These are phyloP conservation scores for Apiotrichum akiyoshidainum DNA, from an alignment of 1,284 basidiomycete species.

Conservation along the genomic window DNA sequence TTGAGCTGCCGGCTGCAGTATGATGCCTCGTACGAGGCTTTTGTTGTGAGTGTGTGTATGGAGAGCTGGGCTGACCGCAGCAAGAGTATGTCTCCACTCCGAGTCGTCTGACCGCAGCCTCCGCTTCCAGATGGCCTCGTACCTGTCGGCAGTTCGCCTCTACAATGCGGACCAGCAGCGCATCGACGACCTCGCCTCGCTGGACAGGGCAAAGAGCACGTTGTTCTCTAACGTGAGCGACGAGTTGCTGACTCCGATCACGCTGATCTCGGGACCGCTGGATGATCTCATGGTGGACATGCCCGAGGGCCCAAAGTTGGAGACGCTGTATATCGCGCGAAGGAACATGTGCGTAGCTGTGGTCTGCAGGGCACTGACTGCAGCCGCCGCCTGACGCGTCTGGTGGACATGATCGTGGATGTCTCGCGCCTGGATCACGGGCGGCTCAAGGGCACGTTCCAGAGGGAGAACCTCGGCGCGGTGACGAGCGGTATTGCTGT, in stretches of 20 bases:
- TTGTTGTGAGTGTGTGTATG: conserved; percentile 30
- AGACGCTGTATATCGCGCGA: too few relatives aligned
- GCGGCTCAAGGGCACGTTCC: too few relatives aligned
- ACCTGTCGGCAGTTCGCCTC: neutral
- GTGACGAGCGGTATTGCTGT: too few relatives aligned
- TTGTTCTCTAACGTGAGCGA: conserved; percentile 48
- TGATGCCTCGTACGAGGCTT: conserved; percentile 47
- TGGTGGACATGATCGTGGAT: conserved; percentile 46
- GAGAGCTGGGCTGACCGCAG: conserved; percentile 1
- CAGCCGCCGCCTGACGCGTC: conserved; percentile 18
- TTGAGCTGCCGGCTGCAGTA: conserved; percentile 45
- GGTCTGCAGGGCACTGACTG: conserved; percentile 4
- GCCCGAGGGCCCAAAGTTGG: conserved; percentile 13
- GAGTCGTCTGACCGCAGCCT: neutral
- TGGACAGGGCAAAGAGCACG: conserved; percentile 49
- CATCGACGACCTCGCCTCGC: conserved; percentile 48
- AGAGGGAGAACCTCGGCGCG: too few relatives aligned
- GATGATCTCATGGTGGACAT: conserved; percentile 38
- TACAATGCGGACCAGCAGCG: conserved; percentile 29
- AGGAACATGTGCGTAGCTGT: too few relatives aligned
- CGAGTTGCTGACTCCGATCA: conserved; percentile 50
- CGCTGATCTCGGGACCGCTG: conserved; percentile 46
- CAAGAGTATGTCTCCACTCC: neutral
- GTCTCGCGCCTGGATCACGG: conserved; percentile 44
- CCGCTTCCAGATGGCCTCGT: conserved; percentile 1